Conservation (phyloP, 78 protist genomes). For the Creolimax fragrantissima region DNA sequence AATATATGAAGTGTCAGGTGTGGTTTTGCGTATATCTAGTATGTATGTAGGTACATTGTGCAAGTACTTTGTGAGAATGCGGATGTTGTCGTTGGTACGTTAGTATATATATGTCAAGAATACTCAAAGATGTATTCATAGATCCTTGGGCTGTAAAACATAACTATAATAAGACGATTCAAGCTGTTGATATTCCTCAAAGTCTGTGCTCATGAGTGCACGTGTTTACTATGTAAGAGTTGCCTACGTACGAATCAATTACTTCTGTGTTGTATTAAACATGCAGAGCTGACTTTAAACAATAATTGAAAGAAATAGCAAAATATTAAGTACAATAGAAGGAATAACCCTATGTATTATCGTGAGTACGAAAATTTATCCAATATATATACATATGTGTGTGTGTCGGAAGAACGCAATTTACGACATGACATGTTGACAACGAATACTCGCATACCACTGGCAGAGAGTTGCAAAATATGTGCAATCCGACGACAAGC, state of each 20-base stretch:
- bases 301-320: no score
- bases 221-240: not conserved
- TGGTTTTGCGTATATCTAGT: not conserved
- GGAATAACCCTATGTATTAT: not conserved
- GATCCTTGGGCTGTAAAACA: not conserved
- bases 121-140: not conserved
- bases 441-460: not conserved
- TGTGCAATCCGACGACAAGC: not conserved
- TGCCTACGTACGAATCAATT: not conserved
- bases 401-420: not conserved
- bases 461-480: no score
- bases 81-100: no score
- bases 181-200: not conserved
- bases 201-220: not conserved
- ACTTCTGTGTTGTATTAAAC: not conserved
- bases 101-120: not conserved
- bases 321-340: no score
- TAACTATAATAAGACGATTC: not conserved
- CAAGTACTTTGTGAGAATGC: not conserved
- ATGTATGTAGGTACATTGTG: not conserved
- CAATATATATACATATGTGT: not conserved
- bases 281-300: no score
- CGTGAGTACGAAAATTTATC: not conserved
- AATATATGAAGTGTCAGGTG: not conserved
- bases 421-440: not conserved